These are phyloP conservation scores for Drosera spatulata DNA, from an alignment of 179 eudicot species.

Conservation along the genomic window DNA sequence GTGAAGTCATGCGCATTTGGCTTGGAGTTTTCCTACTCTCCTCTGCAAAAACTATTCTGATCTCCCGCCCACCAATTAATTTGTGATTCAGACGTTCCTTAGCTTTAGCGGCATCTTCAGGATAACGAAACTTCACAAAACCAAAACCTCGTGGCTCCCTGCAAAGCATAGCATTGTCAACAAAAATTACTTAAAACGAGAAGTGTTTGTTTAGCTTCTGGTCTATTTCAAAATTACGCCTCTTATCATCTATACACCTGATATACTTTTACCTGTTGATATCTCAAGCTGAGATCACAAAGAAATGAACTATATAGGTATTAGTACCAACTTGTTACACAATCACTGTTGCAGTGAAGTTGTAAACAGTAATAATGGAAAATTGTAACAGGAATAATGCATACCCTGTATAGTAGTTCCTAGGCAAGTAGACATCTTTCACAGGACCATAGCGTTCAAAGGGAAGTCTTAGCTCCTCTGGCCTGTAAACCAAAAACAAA, in stretches of 20 bases:
- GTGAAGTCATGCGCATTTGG: constrained; percentile 61
- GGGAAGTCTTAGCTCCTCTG: constrained; percentile 60
- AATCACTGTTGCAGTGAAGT: no score
- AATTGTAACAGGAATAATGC: background rate
- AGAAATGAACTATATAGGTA: no score
- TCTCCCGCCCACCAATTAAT: constrained; percentile 77
- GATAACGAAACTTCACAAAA: constrained; percentile 75
- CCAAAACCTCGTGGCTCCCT: constrained; percentile 95
- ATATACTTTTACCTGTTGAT: no score
- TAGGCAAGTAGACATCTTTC: constrained; percentile 78
- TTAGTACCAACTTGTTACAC: no score
- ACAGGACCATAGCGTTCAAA: constrained; percentile 78
- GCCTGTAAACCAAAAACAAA: constrained; percentile 30
- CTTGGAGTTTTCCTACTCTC: constrained; percentile 80
- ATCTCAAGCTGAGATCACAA: no score
- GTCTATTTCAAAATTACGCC: no score
- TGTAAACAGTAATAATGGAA: no score
- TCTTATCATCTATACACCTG: no score
- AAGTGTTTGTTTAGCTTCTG: no score
- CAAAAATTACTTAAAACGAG: no score
- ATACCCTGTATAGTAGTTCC: constrained; percentile 77
- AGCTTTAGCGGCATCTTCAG: constrained; percentile 87
- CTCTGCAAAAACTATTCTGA: constrained; percentile 78
- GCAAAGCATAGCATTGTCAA: background rate
- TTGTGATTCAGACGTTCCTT: constrained; percentile 50